Evolutionary conservation across 73 alveolate species (phyloP).

Genomic region (Blepharisma japonicum): DNA sequence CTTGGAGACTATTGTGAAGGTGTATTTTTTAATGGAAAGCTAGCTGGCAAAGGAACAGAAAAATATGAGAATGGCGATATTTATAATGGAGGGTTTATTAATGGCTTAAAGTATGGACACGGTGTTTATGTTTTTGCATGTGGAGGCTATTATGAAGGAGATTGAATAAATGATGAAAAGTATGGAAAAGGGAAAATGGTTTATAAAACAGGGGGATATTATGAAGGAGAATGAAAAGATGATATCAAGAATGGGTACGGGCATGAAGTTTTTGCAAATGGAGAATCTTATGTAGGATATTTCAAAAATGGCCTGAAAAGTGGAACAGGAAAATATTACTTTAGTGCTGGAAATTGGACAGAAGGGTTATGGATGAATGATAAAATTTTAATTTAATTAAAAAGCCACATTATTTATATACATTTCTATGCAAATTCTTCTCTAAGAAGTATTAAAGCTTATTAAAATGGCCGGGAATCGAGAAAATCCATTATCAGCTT

Average conservation of each 20-base stretch:
- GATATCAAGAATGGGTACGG: background rate
- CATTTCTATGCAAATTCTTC: too few relatives aligned
- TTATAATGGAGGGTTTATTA: background rate
- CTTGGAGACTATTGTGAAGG: slow-evolving; percentile 45
- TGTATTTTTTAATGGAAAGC: slow-evolving; percentile 25
- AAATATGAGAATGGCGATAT: background rate
- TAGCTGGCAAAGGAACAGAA: background rate
- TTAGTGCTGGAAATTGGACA: background rate
- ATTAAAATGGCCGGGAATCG: too few relatives aligned
- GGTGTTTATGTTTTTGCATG: slow-evolving; percentile 12
- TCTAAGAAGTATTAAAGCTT: too few relatives aligned
- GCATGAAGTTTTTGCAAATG: background rate
- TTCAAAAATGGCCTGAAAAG: background rate
- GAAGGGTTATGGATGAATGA: too few relatives aligned
- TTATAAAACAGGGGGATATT: background rate
- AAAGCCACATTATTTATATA: too few relatives aligned
- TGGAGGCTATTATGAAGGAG: slow-evolving; percentile 34
- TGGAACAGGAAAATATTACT: background rate
- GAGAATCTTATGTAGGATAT: background rate
- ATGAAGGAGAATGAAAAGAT: background rate
- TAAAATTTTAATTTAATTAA: too few relatives aligned
- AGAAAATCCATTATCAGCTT: slow-evolving; percentile 17
- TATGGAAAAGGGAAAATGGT: slow-evolving; percentile 37
- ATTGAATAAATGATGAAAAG: slow-evolving; percentile 31
- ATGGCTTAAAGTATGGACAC: slow-evolving; percentile 28